These are phyloP conservation scores for Pichia scutulata DNA, from an alignment of 805 yeast genomes.

Conservation along the genomic window DNA sequence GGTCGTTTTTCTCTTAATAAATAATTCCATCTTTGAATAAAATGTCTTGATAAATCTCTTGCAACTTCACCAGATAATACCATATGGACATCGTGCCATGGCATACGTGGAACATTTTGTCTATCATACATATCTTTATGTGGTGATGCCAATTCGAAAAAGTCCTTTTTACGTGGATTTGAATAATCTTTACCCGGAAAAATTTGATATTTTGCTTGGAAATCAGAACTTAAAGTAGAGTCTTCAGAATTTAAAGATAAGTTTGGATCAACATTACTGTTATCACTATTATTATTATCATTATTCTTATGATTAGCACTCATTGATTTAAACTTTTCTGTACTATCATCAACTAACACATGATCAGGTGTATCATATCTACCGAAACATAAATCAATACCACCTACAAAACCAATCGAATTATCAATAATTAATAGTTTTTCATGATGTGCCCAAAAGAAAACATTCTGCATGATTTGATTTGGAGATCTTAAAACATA, in stretches of 20 bases:
- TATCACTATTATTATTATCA: background rate
- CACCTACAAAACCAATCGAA: constrained; percentile 86
- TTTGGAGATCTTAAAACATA: constrained; percentile 93
- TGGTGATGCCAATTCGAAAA: constrained; percentile 72
- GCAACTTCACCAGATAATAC: constrained; percentile 91
- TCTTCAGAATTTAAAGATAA: background rate
- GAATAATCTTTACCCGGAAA: constrained; percentile 98
- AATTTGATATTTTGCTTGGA: constrained; percentile 40
- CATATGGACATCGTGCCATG: constrained; percentile 99
- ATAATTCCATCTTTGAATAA: constrained; percentile 97
- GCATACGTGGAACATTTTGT: constrained; percentile 80
- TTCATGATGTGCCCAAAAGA: constrained; percentile 99
- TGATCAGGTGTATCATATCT: constrained; percentile 97
- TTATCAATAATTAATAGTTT: constrained; percentile 82
- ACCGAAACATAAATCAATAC: constrained; percentile 92
- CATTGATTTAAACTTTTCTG: constrained; percentile 25
- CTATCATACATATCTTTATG: constrained; percentile 91
- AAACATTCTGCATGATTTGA: constrained; percentile 85
- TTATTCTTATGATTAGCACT: background rate
- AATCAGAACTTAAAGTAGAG: constrained; percentile 10
- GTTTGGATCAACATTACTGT: background rate
- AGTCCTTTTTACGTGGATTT: constrained; percentile 89
- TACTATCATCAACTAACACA: constrained; percentile 67
- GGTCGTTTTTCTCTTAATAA: constrained; percentile 89
- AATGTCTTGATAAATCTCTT: constrained; percentile 85